Evolutionary conservation across 768 basidiomycete genomes (phyloP).

Genomic region (Hygrocybe punicea): DNA sequence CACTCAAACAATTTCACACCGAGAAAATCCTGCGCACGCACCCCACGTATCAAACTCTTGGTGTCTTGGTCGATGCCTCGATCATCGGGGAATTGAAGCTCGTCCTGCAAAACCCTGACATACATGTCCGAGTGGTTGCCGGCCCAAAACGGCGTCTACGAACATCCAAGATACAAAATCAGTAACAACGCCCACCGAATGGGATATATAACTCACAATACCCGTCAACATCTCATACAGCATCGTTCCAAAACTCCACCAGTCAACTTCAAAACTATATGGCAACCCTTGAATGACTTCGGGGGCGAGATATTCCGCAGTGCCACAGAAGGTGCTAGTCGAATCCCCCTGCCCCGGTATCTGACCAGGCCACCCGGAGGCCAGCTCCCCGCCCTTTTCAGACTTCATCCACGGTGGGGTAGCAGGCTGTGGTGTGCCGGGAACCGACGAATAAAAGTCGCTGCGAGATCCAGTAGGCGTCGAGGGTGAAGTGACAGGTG

Average conservation of each 20-base stretch:
- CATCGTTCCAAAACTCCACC: conserved; percentile 99
- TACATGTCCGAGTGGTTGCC: conserved; percentile 96
- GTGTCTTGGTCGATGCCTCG: conserved; percentile 92
- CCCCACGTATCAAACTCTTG: conserved; percentile 91
- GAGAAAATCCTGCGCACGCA: conserved; percentile 40
- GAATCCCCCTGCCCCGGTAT: conserved; percentile 52
- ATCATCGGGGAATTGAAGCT: conserved; percentile 86
- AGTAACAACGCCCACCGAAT: conserved; percentile 8
- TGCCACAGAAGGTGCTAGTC: conserved; percentile 89
- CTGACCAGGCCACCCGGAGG: conserved; percentile 57
- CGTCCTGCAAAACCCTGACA: conserved; percentile 85
- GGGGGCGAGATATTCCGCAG: conserved; percentile 95
- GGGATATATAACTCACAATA: conserved; percentile 57
- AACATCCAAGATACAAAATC: conserved; percentile 9
- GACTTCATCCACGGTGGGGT: conserved; percentile 79
- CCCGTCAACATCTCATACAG: conserved; percentile 96
- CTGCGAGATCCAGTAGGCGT: conserved; percentile 51
- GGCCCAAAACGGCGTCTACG: conserved; percentile 87
- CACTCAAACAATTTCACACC: background rate
- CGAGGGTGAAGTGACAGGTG: conserved; percentile 49
- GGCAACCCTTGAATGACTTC: conserved; percentile 91
- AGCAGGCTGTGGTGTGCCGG: conserved; percentile 42
- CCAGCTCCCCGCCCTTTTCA: conserved; percentile 52
- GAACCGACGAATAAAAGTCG: conserved; percentile 55
- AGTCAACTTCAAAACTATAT: conserved; percentile 93